phyloP scores from a whole-genome alignment of 148 eudicot species.

The Arbutus unedo region DNA sequence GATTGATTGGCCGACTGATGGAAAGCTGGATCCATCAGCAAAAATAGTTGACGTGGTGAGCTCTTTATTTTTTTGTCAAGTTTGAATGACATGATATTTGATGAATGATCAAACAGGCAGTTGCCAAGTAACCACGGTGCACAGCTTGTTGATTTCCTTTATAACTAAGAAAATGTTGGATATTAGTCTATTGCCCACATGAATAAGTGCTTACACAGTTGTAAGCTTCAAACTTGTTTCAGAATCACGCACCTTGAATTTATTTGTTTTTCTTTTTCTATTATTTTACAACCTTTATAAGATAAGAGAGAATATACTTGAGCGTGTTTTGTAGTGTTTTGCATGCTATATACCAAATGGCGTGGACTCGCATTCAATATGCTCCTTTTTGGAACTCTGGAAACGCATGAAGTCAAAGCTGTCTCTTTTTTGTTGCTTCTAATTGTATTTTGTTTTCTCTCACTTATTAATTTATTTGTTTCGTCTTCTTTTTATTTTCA shows the following conservation, averaged over 20 bases:
- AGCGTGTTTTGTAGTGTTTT: neutral
- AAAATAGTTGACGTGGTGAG: slow-evolving; percentile 62
- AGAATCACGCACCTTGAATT: neutral
- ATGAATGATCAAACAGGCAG: neutral
- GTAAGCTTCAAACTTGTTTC: neutral
- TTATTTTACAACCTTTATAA: neutral
- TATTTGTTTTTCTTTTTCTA: neutral
- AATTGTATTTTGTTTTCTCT: neutral
- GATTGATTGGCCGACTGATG: slow-evolving; percentile 73
- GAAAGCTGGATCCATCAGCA: slow-evolving; percentile 34
- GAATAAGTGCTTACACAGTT: neutral
- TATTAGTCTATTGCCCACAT: neutral
- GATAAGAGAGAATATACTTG: neutral
- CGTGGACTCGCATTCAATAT: neutral
- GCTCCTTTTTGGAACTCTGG: neutral
- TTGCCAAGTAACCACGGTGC: neutral
- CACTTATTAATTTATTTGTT: neutral
- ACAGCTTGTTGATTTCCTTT: neutral
- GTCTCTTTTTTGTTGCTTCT: neutral
- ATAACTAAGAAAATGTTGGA: neutral
- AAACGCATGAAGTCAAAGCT: neutral
- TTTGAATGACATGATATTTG: slow-evolving; percentile 26
- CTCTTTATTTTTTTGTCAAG: slow-evolving; percentile 5
- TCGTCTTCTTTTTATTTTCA: neutral
- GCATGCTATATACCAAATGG: neutral